Conservation (phyloP, 2,329 filamentous ascomycete species). For the Grosmannia serpens region DNA sequence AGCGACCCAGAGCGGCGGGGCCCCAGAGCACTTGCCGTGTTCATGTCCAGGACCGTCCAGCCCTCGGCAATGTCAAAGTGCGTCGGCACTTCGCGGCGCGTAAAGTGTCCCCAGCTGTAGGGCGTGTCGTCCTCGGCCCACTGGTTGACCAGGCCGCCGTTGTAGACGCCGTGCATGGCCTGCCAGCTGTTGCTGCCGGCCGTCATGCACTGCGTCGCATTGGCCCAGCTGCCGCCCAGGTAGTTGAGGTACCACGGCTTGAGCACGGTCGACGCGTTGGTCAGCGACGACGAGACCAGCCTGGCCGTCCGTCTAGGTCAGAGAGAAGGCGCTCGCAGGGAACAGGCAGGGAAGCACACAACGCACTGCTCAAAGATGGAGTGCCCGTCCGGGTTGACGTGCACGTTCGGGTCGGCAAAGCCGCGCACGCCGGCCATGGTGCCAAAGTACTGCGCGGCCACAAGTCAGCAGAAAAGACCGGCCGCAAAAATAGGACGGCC, state of each 20-base stretch:
- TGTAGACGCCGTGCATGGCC: conserved; percentile 39
- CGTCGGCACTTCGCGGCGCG: conserved; percentile 38
- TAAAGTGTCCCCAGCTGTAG: conserved; percentile 39
- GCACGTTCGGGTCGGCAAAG: conserved; percentile 44
- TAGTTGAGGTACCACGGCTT: conserved; percentile 45
- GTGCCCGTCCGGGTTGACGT: conserved; percentile 30
- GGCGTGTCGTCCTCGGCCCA: conserved; percentile 44
- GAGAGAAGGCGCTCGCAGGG: background rate
- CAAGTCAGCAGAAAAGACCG: background rate
- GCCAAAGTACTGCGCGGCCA: conserved; percentile 32
- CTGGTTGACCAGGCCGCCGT: conserved; percentile 37
- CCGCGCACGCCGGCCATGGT: conserved; percentile 44
- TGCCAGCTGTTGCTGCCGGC: conserved; percentile 40
- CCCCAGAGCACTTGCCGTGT: conserved; percentile 14
- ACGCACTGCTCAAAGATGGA: conserved; percentile 32
- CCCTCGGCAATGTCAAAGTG: conserved; percentile 43
- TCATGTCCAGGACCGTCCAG: conserved; percentile 45
- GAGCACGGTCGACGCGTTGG: conserved; percentile 15
- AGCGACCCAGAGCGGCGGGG: background rate
- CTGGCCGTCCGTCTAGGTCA: background rate
- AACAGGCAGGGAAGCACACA: background rate
- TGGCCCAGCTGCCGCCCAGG: conserved; percentile 33
- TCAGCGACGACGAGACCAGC: background rate
- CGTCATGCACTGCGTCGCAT: conserved; percentile 42
- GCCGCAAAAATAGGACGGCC: background rate